Evolutionary conservation across 176 grass and related monocot species (phyloP), one percentile per base, ranked within the genome.

Genomic region (Bromus sterilis): DNA sequence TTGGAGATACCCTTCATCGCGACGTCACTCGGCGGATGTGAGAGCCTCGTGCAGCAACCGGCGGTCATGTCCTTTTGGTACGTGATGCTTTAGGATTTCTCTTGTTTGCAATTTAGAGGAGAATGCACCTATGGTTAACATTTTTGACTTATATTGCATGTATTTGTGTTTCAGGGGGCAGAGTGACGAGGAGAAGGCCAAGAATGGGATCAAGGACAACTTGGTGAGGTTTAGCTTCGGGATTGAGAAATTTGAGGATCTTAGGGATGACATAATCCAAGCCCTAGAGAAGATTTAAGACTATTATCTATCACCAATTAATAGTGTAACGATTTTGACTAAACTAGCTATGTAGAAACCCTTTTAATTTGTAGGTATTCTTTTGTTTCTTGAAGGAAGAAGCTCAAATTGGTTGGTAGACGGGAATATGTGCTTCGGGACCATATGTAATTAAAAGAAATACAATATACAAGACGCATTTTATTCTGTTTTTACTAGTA

Each of bases 61-160:
- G 90, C 83, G 13, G 85, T 92, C 70, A 89, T 92, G 90, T 89
- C 90, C 39, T 93, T 84, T 58, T 86, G 83, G 88, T 89, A 78
- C 34, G 12, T 56, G 1, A 4, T 0, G 0, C 15, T 42, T 7
- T 6, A 37, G 9, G 65, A 23, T 53, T 20, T 16, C 15, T 15
- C 29, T 12, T 62, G 26, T 13, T 62, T 31, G 5, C 59, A 16
- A 16, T 12, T 63, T 30, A 62, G 5, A 31, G 0, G 60, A n/a
- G n/a, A n/a, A 32, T 63, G 34, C 0, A 39, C 0, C 62, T 4
- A 36, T n/a, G 34, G n/a, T 66, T 5, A 41, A 66, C 34, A 16
- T 25, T 6, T 0, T 56, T 28, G 16, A 44, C 18, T 82, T 33
- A 46, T 20, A 49, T 35, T 46, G 29, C 3, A 33, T 24, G 36